These are phyloP conservation scores for Pyrenochaeta sp. DNA, from an alignment of 2,329 filamentous ascomycete species.

Conservation along the genomic window DNA sequence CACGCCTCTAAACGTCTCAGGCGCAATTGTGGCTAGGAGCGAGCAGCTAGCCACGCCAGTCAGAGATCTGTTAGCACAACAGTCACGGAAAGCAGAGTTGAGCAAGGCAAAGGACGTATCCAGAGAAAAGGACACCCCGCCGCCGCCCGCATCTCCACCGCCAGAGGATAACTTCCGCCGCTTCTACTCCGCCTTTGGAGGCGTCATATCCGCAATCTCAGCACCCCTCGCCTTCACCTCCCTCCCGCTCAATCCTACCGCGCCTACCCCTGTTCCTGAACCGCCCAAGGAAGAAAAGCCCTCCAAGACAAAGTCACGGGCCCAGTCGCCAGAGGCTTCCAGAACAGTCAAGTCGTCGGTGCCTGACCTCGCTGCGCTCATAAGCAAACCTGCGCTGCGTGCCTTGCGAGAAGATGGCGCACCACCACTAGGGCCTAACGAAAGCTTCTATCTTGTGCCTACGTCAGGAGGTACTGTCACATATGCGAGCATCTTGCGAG, in stretches of 20 bases:
- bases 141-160: conserved; percentile 29
- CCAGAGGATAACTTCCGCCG: conserved; percentile 82
- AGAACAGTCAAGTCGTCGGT: conserved; percentile 58
- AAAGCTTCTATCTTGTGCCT: conserved; percentile 88
- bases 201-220: conserved; percentile 85
- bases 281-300: conserved; percentile 28
- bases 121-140: conserved; percentile 18
- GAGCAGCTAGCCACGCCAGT: conserved; percentile 42
- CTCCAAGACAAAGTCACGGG: conserved; percentile 32
- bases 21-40: conserved; percentile 68
- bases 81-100: conserved; percentile 38
- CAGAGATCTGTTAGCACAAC: conserved; percentile 43
- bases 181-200: conserved; percentile 93
- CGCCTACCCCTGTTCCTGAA: conserved; percentile 37
- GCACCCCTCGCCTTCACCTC: conserved; percentile 93
- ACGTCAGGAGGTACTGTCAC: conserved; percentile 90
- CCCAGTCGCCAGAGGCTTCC: conserved; percentile 38
- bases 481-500: conserved; percentile 82
- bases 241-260: conserved; percentile 69
- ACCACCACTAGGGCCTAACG: conserved; percentile 57
- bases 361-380: conserved; percentile 82
- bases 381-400: conserved; percentile 83
- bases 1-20: conserved; percentile 77
- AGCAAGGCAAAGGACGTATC: conserved; percentile 19
- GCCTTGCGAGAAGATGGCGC: conserved; percentile 73